Evolutionary conservation across 2,329 filamentous ascomycete species (phyloP), one percentile per base, ranked within the genome.

Genomic region (Trichoderma polysporum): DNA sequence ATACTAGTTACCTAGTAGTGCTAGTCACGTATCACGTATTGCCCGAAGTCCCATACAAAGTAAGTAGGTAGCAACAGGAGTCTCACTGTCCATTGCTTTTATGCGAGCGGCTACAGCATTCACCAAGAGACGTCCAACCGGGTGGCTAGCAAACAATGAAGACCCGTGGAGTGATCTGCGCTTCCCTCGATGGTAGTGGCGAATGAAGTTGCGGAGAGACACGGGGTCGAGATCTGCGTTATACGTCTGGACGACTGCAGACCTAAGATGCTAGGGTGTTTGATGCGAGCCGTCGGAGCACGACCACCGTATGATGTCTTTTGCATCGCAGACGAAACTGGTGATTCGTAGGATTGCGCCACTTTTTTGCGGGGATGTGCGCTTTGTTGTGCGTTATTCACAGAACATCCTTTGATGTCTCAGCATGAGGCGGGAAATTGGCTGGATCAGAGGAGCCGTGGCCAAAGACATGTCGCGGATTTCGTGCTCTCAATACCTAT

Each of bases 281-380:
- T 49, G 39, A 47, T 22, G 57, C 22, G 39, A 47, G 39, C 17
- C 6, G 58, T 61, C 45, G 29, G 47, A 61, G 58, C 49, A 47
- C 41, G 45, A 37, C 45, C n/a, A 27, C 58, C 33, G 57, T 49
- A 60, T 49, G 57, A 60, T 60, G 41, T 33, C 29, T 41, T 58
- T 31, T 58, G 56, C 27, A 58, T 39, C 17, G 22, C 56, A 31
- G 37, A 45, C 53, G 15, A 37, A 29, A 45, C 37, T 58, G 54
- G 56, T 58, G 56, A 45, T 58, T 45, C 56, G 37, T 45, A 31
- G 56, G 27, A n/a, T 58, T 41, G 56, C 56, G 56, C 56, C 56
- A 58, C 56, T 45, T 58, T 57, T 45, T 45, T 58, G 56, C 56
- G 57, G 57, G 57, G 57, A 60, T 31, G 57, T 22, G 45, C 31